phyloP scores from a whole-genome alignment of 176 grass and related monocot species.

The Aegilops umbellulata region DNA sequence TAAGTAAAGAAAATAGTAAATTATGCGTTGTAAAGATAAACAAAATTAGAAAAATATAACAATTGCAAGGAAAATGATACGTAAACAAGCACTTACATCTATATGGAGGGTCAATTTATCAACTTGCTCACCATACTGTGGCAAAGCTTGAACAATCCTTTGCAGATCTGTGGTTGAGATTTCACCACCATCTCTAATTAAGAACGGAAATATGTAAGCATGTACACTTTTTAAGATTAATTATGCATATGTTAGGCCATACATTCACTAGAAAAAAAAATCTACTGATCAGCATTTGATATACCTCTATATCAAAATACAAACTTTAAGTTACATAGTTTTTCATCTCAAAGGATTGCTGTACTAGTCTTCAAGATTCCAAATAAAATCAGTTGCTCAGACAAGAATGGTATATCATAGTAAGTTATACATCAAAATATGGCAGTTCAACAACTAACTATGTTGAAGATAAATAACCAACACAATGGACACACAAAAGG shows the following conservation, averaged over 20 bases:
- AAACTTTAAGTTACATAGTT: background rate
- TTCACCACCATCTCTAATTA: slow-evolving; percentile 88
- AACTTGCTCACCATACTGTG: slow-evolving; percentile 89
- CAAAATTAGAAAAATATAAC: background rate
- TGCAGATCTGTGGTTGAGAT: slow-evolving; percentile 92
- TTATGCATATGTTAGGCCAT: background rate
- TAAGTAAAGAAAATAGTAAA: background rate
- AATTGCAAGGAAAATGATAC: slow-evolving; percentile 7
- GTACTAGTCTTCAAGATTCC: background rate
- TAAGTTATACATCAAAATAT: background rate
- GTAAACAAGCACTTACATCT: slow-evolving; percentile 55
- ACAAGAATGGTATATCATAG: background rate
- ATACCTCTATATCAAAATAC: slow-evolving; percentile 8
- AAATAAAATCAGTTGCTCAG: background rate
- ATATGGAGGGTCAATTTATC: slow-evolving; percentile 93
- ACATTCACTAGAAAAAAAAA: slow-evolving; percentile 10
- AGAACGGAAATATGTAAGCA: slow-evolving; percentile 33
- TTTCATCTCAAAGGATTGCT: background rate
- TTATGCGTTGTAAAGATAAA: slow-evolving; percentile 13
- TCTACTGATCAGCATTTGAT: background rate
- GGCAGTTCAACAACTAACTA: background rate
- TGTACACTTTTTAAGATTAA: background rate
- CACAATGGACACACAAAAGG: background rate
- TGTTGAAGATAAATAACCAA: slow-evolving; percentile 10
- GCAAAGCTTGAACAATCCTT: slow-evolving; percentile 95